A percentile compares a stretch with the other conserved stretches of the same genome.
Evolutionary conservation across 176 grass and related monocot species (phyloP).

Genomic region (Musa schizocarpa): DNA sequence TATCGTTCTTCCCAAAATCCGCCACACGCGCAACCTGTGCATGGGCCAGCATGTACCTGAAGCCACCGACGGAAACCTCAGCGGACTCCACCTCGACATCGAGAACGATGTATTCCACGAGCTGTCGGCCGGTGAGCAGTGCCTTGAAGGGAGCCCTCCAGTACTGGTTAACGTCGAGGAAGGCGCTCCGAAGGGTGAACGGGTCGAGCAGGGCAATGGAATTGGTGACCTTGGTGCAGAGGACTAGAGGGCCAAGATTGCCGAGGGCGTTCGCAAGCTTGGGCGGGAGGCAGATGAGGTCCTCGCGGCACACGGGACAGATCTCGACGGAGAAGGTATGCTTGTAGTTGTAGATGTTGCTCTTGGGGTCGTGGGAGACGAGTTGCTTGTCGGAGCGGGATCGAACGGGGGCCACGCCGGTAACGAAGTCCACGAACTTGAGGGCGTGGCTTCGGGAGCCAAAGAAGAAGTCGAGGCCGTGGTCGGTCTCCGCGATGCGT

Average conservation of each 20-base stretch:
- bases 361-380: slow-evolving; percentile 77
- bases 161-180: slow-evolving; percentile 75
- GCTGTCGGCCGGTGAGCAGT: slow-evolving; percentile 61
- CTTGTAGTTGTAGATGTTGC: slow-evolving; percentile 74
- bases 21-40: slow-evolving; percentile 60
- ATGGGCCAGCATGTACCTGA: slow-evolving; percentile 54
- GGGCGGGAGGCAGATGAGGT: slow-evolving; percentile 64
- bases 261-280: slow-evolving; percentile 57
- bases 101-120: slow-evolving; percentile 78
- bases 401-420: slow-evolving; percentile 50
- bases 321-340: slow-evolving; percentile 89
- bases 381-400: slow-evolving; percentile 72
- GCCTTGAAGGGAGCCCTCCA: slow-evolving; percentile 64
- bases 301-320: slow-evolving; percentile 85
- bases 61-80: slow-evolving; percentile 52
- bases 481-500: slow-evolving; percentile 38
- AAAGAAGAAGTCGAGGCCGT: slow-evolving; percentile 84
- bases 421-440: slow-evolving; percentile 73
- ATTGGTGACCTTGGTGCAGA: slow-evolving; percentile 70
- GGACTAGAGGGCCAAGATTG: slow-evolving; percentile 69
- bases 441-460: slow-evolving; percentile 48
- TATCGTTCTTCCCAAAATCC: slow-evolving; percentile 76
- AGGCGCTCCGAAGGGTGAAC: slow-evolving; percentile 54
- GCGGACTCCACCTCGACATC: slow-evolving; percentile 68
- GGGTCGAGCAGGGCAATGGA: slow-evolving; percentile 68